Percentiles rank a stretch among this genome's conserved stretches.
Evolutionary conservation across 2,329 filamentous ascomycete species (phyloP).

Genomic region (Sporothrix dimorphospora): DNA sequence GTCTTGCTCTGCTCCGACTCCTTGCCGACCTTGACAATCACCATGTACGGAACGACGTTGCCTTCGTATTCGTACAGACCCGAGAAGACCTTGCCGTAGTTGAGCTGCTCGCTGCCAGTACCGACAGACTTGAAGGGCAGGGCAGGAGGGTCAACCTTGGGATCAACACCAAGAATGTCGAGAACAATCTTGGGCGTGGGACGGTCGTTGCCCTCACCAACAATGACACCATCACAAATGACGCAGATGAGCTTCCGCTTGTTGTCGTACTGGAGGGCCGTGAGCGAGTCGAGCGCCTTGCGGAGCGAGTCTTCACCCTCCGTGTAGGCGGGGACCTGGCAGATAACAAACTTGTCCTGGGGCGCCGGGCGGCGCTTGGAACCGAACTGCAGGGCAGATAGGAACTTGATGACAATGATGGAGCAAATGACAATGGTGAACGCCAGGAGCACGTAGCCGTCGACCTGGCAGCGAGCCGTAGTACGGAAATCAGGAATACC

Average conservation of each 20-base stretch:
- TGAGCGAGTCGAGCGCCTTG: slow-evolving; percentile 91
- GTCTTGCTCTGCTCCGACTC: slow-evolving; percentile 88
- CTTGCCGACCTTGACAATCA: slow-evolving; percentile 96
- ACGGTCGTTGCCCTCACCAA: slow-evolving; percentile 92
- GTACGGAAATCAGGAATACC: slow-evolving; percentile 86
- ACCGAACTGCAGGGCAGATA: slow-evolving; percentile 90
- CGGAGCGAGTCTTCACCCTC: slow-evolving; percentile 95
- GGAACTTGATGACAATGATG: slow-evolving; percentile 85
- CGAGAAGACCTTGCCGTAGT: slow-evolving; percentile 98
- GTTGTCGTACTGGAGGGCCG: slow-evolving; percentile 94
- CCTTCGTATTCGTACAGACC: slow-evolving; percentile 97
- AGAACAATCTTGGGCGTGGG: slow-evolving; percentile 97
- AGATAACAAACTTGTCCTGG: slow-evolving; percentile 99
- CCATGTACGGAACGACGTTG: slow-evolving; percentile 94
- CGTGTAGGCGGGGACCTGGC: slow-evolving; percentile 95
- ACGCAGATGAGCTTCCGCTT: slow-evolving; percentile 97
- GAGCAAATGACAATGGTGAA: slow-evolving; percentile 83
- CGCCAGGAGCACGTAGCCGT: slow-evolving; percentile 86
- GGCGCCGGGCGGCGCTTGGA: slow-evolving; percentile 86
- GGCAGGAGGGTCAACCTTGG: slow-evolving; percentile 92
- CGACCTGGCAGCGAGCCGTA: slow-evolving; percentile 74
- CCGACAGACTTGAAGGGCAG: slow-evolving; percentile 94
- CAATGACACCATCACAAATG: slow-evolving; percentile 96
- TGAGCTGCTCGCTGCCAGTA: slow-evolving; percentile 85
- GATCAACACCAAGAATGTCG: slow-evolving; percentile 95